Evolutionary conservation across 352 stramenopile genomes (phyloP).

Genomic region (Pythium insidiosum): DNA sequence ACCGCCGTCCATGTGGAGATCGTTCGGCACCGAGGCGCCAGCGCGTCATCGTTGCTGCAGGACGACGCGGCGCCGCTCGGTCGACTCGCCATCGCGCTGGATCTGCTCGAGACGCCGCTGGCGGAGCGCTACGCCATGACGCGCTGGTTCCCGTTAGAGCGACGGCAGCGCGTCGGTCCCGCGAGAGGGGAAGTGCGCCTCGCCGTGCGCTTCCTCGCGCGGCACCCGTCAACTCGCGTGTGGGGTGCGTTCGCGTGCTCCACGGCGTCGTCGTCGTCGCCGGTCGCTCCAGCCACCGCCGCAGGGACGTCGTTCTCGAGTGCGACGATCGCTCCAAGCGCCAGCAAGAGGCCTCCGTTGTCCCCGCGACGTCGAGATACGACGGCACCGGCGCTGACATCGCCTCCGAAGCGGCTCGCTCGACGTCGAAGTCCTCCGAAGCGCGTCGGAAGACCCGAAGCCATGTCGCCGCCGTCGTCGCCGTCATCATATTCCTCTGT

Average conservation of each 20-base stretch:
- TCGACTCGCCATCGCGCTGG: constrained; percentile 29
- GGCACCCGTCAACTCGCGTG: constrained; percentile 1
- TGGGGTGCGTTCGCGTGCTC: constrained; percentile 26
- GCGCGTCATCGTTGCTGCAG: too few relatives aligned
- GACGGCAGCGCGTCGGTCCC: constrained; percentile 17
- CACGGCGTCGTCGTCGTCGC: background rate
- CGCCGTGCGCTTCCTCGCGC: constrained; percentile 28
- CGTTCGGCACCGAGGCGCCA: background rate
- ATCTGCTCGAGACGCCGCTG: constrained; percentile 37
- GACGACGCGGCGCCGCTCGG: constrained; percentile 11
- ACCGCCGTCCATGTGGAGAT: constrained; percentile 2
- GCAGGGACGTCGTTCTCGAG: too few relatives aligned
- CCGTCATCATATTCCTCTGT: constrained; percentile 38
- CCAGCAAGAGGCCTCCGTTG: too few relatives aligned
- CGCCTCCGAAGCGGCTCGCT: too few relatives aligned
- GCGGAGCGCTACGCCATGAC: constrained; percentile 35
- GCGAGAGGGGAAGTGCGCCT: constrained; percentile 36
- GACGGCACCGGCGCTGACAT: too few relatives aligned
- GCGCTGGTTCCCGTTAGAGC: constrained; percentile 53
- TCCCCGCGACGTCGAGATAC: too few relatives aligned
- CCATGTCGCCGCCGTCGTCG: constrained; percentile 41
- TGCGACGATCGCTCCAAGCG: too few relatives aligned
- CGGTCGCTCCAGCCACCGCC: background rate
- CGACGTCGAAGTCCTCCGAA: background rate
- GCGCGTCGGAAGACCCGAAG: constrained; percentile 19